Evolutionary conservation across 371 early-diverging fungal genomes (phyloP), one percentile per base, ranked within the genome.

Genomic region (Capillidium heterosporum): DNA sequence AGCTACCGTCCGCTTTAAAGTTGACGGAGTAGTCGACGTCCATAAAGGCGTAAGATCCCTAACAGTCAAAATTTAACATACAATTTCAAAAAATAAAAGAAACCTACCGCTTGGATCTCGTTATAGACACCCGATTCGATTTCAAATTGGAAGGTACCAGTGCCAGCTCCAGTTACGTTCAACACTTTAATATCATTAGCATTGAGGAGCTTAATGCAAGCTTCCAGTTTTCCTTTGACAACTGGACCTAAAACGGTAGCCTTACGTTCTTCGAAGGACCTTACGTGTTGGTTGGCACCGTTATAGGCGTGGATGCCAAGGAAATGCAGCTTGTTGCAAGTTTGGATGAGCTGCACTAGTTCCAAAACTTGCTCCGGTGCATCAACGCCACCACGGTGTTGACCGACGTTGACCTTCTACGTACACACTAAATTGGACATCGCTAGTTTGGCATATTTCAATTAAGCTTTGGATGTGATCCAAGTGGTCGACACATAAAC

Each of bases 61-160:
- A 49, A 7, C 11, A 23, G 13, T 17, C 8, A 24, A 21, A 49
- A 17, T 13, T 13, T 49, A 49, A 19, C 27, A 31, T 10, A 49
- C 7, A 26, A 49, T 26, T 26, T 10, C 11, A 8, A 49, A 31
- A 27, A 44, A 23, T 17, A 44, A 19, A 44, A 44, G 23, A 15
- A 44, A 19, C 7, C 7, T 49, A 49, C 49, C 41, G 26, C 41
- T 32, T 53, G 53, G 23, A 53, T 26, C 40, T 53, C 53, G 15
- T 53, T 19, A 21, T 41, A 53, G 41, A 53, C 26, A 8, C 53
- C 53, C 23, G 53, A 40, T 42, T 53, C 26, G 41, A 53, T 53
- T 53, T 53, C 53, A n/a, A 41, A 53, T 53, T 39, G 53, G 41
- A 53, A 53, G n/a, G 32, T 26, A n/a, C 53, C 53, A n/a, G 53